Evolutionary conservation across 73 alveolate genomes (phyloP).

Genomic region (Paramecium primaurelia): DNA sequence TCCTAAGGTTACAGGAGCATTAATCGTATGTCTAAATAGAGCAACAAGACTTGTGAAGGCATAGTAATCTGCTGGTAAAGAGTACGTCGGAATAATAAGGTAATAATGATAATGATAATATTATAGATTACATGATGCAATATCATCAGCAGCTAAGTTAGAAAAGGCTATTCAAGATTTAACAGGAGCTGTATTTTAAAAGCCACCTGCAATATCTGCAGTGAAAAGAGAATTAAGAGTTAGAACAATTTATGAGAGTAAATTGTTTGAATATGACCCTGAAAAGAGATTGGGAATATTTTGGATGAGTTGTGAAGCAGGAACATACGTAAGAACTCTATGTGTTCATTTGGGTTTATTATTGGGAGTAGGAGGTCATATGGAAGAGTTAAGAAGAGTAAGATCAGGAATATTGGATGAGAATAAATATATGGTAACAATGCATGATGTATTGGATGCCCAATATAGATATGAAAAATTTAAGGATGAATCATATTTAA

Average conservation of each 20-base stretch:
- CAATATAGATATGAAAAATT: conserved; percentile 89
- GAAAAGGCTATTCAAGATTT: conserved; percentile 90
- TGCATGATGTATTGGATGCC: conserved; percentile 99
- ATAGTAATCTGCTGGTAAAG: conserved; percentile 92
- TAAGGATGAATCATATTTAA: conserved; percentile 95
- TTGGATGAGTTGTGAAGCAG: conserved; percentile 98
- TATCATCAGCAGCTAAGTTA: conserved; percentile 55
- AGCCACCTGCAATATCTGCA: conserved; percentile 99
- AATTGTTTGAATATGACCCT: conserved; percentile 94
- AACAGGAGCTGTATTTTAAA: conserved; percentile 94
- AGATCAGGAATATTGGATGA: conserved; percentile 94
- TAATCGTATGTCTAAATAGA: conserved; percentile 98
- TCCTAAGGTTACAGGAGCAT: conserved; percentile 99
- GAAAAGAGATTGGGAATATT: conserved; percentile 94
- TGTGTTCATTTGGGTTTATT: conserved; percentile 99
- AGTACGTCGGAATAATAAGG: conserved; percentile 97
- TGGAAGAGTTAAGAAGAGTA: conserved; percentile 98
- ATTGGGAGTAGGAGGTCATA: conserved; percentile 99
- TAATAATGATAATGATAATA: conserved; percentile 17
- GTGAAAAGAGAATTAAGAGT: conserved; percentile 99
- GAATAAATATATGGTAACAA: conserved; percentile 94
- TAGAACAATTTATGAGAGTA: conserved; percentile 96
- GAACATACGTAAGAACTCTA: conserved; percentile 98
- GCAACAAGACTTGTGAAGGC: conserved; percentile 99
- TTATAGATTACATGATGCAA: conserved; percentile 57